Evolutionary conservation across 2,329 filamentous ascomycete species (phyloP).

Genomic region (Pseudopithomyces chartarum): DNA sequence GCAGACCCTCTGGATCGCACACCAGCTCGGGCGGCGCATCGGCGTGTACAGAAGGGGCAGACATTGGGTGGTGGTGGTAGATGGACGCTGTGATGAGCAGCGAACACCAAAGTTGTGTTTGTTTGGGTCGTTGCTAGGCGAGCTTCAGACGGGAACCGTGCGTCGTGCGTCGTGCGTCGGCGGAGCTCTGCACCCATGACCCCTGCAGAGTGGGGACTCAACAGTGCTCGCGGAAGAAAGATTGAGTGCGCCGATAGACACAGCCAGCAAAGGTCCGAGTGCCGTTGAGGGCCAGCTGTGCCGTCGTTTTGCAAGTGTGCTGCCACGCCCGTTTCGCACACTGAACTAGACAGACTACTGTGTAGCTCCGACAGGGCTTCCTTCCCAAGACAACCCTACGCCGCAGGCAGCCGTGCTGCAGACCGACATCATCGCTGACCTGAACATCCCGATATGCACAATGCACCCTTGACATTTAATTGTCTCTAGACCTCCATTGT

Average conservation of each 20-base stretch:
- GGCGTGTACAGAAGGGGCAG: conserved; percentile 54
- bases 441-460: background rate
- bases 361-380: background rate
- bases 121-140: conserved; percentile 15
- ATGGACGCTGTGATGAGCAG: conserved; percentile 33
- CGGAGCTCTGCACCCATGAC: conserved; percentile 1
- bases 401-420: background rate
- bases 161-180: conserved; percentile 7
- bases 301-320: background rate
- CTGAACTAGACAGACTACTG: background rate
- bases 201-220: background rate
- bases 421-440: background rate
- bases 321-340: background rate
- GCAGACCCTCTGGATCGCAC: conserved; percentile 69
- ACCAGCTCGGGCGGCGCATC: conserved; percentile 62
- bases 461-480: background rate
- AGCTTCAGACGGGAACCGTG: background rate
- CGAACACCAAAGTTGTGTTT: conserved; percentile 7
- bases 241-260: no score
- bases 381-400: background rate
- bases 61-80: conserved; percentile 39
- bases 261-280: no score
- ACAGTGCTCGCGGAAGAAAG: no score
- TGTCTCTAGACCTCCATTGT: no score
- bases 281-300: background rate